Base-by-base conservation (phyloP, 2,329 filamentous ascomycete species). In the Colletotrichum sp. region DNA sequence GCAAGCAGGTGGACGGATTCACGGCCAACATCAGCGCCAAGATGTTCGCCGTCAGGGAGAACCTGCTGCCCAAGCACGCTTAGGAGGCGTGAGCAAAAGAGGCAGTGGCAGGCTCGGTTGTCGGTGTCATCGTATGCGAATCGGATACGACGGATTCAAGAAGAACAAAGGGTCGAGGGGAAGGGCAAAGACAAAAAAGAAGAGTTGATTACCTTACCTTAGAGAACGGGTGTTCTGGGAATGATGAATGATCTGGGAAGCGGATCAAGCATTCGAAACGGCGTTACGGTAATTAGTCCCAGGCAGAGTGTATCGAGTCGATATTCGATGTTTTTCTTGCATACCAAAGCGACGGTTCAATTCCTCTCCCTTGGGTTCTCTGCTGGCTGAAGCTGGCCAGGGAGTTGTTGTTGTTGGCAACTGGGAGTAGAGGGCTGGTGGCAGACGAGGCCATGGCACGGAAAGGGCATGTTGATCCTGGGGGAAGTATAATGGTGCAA, bases 1-100 rank as follows among this genome's bases (percentile, higher is more conserved):
- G 96, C 83, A 94, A 96, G 88, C 97, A 99, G 89, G 95, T 99
- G 75, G 97, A 99, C 86, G 95, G 95, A 52, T 99, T 99, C 86
- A 96, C 96, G 64, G 96, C 97, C 72, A 94, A 93, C 79, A 94
- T 98, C 80, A 98, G 92, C 78, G 93, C 95, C 79, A 99, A 99
- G 93, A 98, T 99, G 96, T 99, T 99, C 86, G 96, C 96, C 52
- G 95, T 98, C 77, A 94, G 96, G 84, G 92, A 92, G 79, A 93
- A 92, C 85, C 84, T 94, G 80, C 83, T 92, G 81, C 91, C 92
- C 62, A 90, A 92, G 87, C 88, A 84, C 62, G 76, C 73, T 26
- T 74, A 77, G 62, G 66, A 63, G 49, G 44, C 68, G 34, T 63
- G 68, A 63, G 57, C 15, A 52, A 21, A 30, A 34, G 30, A 16